Evolutionary conservation across 2,329 filamentous ascomycete genomes (phyloP), one percentile per base, ranked within the genome.

Genomic region (Penicillium sp.): DNA sequence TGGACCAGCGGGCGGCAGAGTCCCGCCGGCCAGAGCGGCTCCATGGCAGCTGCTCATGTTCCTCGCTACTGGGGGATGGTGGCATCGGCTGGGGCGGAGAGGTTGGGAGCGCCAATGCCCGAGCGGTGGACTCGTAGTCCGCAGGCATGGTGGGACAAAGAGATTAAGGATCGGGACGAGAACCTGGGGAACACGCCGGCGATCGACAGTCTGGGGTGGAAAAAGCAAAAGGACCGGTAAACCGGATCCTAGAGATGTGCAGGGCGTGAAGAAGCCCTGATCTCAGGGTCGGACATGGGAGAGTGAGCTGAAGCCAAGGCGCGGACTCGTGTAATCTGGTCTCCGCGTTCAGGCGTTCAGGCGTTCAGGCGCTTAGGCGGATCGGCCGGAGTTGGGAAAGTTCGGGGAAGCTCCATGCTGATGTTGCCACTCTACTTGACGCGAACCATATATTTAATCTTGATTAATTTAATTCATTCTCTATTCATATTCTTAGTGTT

Each of bases 51-150:
- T 67, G 69, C 32, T 60, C 61, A 34, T 57, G 59, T 35, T 60
- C 38, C 7, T 20, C 51, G 52, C 61, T 9, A 5, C 18, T 51
- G 37, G 63, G 48, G 11, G 51, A 71, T 11, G 73, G 71, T 16
- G 74, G 73, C 4, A 69, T 60, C 37, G 67, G 51, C 28, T 57
- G 55, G 29, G 60, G 65, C 40, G 70, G 68, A 17, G 65, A 62
- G 42, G 71, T 65, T 20, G 72, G 69, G 16, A 75, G 62, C 30
- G 74, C 71, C 30, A 77, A 69, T 37, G 73, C 74, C 54, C 72
- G 71, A 35, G 70, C 72, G 12, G 68, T 71, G 39, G 67, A 68
- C 45, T 68, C 60, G 57, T 74, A 75, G 56, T 75, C 72, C 46
- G 67, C 61, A 28, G 66, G 61, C 67, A 70, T 70, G 23, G 42